Base-by-base conservation (phyloP, 1,284 basidiomycete species). In the Cutaneotrichosporon mucoides region DNA sequence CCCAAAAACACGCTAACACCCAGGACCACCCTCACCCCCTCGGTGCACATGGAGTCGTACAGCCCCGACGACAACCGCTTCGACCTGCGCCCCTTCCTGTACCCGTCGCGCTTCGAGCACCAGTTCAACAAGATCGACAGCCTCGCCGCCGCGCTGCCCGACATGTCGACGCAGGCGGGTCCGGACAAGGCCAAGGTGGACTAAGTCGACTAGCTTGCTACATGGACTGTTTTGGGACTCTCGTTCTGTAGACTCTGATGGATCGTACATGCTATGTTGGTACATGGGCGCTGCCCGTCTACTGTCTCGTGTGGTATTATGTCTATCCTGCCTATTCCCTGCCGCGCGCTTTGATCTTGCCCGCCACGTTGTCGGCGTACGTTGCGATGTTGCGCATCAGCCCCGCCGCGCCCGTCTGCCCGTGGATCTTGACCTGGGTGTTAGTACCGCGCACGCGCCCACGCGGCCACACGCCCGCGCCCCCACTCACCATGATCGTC, bases 101-200 rank as follows among this genome's bases (percentile, higher is more conserved):
- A 98, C 76, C 91, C 92, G 6, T 86, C 88, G 34, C 84, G 90
- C 55, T 99, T 98, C 81, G 88, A 90, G 0, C 97, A 91, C 86
- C 96, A 99, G 75, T 99, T 97, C 79, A 86, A 82, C 73, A 92
- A 90, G 81, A 98, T 99, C 60, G 94, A 98, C 70, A 85, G 87
- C 59, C 81, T 91, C 4, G 91, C 88, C 7, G 86, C 84, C 9
- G 79, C 74, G 5, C 79, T 92, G 38, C 89, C 89, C 1, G 88
- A 93, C 70, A 83, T 84, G 66, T 87, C 88, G 1, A 78, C 77
- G 34, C 65, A 77, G 58, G 69, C 71, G 0, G 67, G 68, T 45
- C 60, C 74, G 12, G 70, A 76, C 63, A 77, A 77, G 68, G 68
- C 72, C 42, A 84, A 83, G 71, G 77, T 77, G 4, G 81, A 83